Conservation (phyloP, 108 stramenopile genomes). For the Bacterosira constricta region DNA sequence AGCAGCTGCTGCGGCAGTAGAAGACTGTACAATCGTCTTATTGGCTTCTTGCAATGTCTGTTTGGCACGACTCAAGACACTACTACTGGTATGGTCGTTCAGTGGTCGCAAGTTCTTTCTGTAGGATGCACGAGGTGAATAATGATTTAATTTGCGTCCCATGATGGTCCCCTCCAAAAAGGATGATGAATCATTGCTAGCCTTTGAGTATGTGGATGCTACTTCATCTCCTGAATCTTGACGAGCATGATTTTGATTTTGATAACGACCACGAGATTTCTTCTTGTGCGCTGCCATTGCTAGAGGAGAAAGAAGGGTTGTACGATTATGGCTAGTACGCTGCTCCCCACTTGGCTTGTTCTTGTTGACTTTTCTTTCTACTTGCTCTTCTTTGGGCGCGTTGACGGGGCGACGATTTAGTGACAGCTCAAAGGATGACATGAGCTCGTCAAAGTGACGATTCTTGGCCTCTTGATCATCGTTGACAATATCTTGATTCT, state of each 20-base stretch:
- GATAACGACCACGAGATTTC: background rate
- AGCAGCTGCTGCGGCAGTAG: background rate
- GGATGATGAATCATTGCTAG: conserved; percentile 6
- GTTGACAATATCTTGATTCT: too few species aligned
- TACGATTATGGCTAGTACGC: background rate
- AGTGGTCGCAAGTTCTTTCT: background rate
- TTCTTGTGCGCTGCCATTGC: background rate
- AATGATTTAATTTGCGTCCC: conserved; percentile 43
- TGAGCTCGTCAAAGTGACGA: conserved; percentile 44
- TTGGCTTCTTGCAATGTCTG: conserved; percentile 4
- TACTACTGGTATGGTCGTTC: background rate
- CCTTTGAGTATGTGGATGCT: background rate
- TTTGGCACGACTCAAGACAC: conserved; percentile 20
- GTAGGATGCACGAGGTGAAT: background rate
- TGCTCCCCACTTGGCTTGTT: background rate
- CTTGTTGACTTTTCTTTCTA: background rate
- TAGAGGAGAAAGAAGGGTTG: background rate
- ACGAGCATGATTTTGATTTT: conserved; percentile 1
- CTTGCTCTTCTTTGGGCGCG: background rate
- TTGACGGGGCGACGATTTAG: background rate
- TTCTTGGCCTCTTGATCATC: conserved; percentile 39
- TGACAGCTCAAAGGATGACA: conserved; percentile 38
- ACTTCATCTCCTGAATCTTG: too few species aligned
- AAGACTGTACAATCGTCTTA: background rate
- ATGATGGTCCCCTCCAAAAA: conserved; percentile 35